Conservation (phyloP, 495 filamentous ascomycete genomes). For the Penicillium paxilli region DNA sequence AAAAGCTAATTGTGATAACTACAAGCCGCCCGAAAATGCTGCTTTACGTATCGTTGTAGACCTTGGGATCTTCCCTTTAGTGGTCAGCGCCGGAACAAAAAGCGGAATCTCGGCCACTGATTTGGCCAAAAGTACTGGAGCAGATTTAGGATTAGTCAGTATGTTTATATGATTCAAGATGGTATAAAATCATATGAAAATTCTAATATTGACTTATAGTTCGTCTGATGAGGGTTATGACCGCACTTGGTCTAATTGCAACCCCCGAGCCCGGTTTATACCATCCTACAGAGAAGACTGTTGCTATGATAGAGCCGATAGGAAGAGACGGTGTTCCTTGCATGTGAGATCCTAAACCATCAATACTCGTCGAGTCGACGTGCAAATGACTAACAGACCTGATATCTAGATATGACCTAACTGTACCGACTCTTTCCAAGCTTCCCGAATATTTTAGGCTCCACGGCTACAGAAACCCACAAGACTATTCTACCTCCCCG, state of each 20-base stretch:
- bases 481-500: conserved; percentile 10
- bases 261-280: conserved; percentile 29
- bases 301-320: conserved; percentile 34
- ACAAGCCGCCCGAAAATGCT: conserved; percentile 12
- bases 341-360: conserved; percentile 7
- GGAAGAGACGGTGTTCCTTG: conserved; percentile 19
- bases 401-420: conserved; percentile 13
- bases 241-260: conserved; percentile 2
- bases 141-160: neutral
- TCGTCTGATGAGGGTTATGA: conserved; percentile 11
- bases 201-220: neutral
- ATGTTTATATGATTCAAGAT: no score
- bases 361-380: neutral
- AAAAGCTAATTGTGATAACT: neutral
- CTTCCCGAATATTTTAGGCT: conserved; percentile 19
- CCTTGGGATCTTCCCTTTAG: conserved; percentile 6
- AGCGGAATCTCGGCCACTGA: neutral
- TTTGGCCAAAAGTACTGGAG: neutral
- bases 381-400: conserved; percentile 5
- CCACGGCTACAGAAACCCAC: conserved; percentile 15
- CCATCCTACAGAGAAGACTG: conserved; percentile 31
- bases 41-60: conserved; percentile 9
- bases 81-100: neutral
- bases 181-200: no score
- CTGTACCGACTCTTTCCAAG: conserved; percentile 12